Conservation (phyloP, 2,329 filamentous ascomycete genomes). For the Grosmannia serpens region DNA sequence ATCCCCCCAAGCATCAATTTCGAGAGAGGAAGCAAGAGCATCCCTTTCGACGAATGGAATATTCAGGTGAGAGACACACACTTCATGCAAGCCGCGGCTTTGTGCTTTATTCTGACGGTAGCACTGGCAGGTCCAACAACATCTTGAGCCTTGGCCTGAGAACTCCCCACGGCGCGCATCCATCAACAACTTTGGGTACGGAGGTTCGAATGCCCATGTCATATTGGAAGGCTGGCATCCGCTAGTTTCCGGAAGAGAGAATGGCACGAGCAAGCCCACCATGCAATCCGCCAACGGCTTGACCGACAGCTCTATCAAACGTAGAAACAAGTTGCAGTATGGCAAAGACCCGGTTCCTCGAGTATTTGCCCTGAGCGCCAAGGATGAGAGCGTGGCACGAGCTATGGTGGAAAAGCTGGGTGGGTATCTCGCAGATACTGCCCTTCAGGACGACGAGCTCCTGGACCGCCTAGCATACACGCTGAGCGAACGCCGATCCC, state of each 20-base stretch:
- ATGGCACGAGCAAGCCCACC: slow-evolving; percentile 18
- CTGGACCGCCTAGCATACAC: slow-evolving; percentile 13
- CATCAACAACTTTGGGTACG: slow-evolving; percentile 35
- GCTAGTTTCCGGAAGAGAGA: slow-evolving; percentile 11
- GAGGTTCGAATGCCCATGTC: slow-evolving; percentile 17
- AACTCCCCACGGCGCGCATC: slow-evolving; percentile 16
- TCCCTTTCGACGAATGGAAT: slow-evolving; percentile 29
- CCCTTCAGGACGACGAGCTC: not conserved
- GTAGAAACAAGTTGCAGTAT: not conserved
- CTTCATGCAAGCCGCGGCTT: not conserved
- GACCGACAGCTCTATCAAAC: not conserved
- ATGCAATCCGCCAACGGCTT: not conserved
- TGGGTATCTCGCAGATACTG: not conserved
- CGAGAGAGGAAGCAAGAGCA: slow-evolving; percentile 29
- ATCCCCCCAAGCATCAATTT: slow-evolving; percentile 29
- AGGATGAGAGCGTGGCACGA: slow-evolving; percentile 7
- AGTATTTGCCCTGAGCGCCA: slow-evolving; percentile 22
- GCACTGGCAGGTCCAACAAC: not conserved
- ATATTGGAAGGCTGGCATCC: slow-evolving; percentile 7
- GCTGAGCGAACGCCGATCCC: slow-evolving; percentile 18
- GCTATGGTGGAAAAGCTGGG: not conserved
- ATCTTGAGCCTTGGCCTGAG: not conserved
- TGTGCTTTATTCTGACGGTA: not conserved
- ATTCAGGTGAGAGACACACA: slow-evolving; percentile 8
- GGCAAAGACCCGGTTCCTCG: slow-evolving; percentile 11